Percentiles rank a stretch among this genome's conserved stretches.
Evolutionary conservation across 1,284 basidiomycete species (phyloP).

Genomic region (Trichosporon faecale): DNA sequence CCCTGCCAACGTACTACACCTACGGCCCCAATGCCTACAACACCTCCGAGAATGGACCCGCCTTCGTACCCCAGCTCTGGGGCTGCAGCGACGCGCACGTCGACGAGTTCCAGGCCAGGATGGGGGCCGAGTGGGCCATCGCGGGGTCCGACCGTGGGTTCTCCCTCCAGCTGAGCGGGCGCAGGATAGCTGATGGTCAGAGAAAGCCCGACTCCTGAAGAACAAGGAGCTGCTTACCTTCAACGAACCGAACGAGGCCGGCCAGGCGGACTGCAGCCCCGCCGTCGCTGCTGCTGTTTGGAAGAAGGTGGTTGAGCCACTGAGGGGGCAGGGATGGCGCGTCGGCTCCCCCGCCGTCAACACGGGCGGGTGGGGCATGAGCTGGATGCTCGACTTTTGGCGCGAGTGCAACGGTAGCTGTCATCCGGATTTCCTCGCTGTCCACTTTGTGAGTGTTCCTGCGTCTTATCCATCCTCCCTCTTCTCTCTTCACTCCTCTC

Average conservation of each 20-base stretch:
- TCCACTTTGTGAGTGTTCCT: conserved; percentile 45
- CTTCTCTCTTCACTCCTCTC: too few relatives aligned
- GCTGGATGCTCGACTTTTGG: conserved; percentile 54
- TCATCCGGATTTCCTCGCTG: conserved; percentile 54
- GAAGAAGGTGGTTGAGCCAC: conserved; percentile 34
- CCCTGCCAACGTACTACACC: conserved; percentile 36
- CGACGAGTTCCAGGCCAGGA: conserved; percentile 26
- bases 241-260: conserved; percentile 34
- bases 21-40: conserved; percentile 28
- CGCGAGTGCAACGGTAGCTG: conserved; percentile 52
- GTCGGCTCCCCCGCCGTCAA: conserved; percentile 55
- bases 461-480: too few relatives aligned
- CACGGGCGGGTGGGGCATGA: conserved; percentile 51
- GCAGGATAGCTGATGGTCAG: too few relatives aligned
- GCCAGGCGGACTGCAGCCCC: conserved; percentile 33
- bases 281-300: conserved; percentile 30
- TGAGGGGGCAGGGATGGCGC: conserved; percentile 42
- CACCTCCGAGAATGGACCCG: conserved; percentile 24
- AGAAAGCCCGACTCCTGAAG: conserved; percentile 18
- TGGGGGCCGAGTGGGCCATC: conserved; percentile 25
- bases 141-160: not conserved
- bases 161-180: not conserved
- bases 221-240: conserved; percentile 33
- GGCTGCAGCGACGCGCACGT: conserved; percentile 30
- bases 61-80: conserved; percentile 41